These are phyloP conservation scores for Cupressus sempervirens DNA, from an alignment of 75 land plant genomes.

Conservation along the genomic window DNA sequence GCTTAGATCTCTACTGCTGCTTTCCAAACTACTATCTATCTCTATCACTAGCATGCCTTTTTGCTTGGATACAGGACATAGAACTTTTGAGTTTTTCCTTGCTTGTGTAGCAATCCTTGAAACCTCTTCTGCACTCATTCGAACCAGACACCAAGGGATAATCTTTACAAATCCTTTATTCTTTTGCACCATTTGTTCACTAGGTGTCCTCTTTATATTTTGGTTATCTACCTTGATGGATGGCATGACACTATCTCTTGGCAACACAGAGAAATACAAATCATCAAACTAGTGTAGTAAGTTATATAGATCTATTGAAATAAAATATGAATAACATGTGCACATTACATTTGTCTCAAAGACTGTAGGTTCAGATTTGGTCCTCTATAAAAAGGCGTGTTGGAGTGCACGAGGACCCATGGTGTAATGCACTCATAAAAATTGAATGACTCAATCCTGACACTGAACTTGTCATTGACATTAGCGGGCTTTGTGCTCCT, in stretches of 20 bases:
- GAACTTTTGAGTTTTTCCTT: slow-evolving; percentile 73
- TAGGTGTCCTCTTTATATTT: slow-evolving; percentile 32
- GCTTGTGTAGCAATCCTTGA: slow-evolving; percentile 76
- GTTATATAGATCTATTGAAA: slow-evolving; percentile 22
- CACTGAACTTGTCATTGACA: too few relatives aligned
- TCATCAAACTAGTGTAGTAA: slow-evolving; percentile 1
- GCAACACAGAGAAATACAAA: slow-evolving; percentile 60
- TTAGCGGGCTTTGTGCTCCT: too few relatives aligned
- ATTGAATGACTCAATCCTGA: too few relatives aligned
- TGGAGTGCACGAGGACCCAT: slow-evolving; percentile 89
- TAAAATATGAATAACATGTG: too few relatives aligned
- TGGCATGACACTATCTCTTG: too few relatives aligned
- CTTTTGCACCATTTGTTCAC: slow-evolving; percentile 42
- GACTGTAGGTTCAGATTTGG: too few relatives aligned
- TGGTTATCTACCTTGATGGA: slow-evolving; percentile 24
- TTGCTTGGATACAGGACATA: slow-evolving; percentile 56
- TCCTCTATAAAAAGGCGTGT: too few relatives aligned
- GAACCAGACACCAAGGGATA: slow-evolving; percentile 89
- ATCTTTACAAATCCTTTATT: slow-evolving; percentile 58
- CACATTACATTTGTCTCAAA: too few relatives aligned
- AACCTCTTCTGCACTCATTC: too few relatives aligned
- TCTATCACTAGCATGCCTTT: slow-evolving; percentile 30
- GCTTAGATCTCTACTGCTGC: slow-evolving; percentile 32
- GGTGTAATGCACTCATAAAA: slow-evolving; percentile 53
- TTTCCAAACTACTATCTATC: too few relatives aligned